phyloP scores from a whole-genome alignment of 805 yeast species.

The Candida bentonensis region DNA sequence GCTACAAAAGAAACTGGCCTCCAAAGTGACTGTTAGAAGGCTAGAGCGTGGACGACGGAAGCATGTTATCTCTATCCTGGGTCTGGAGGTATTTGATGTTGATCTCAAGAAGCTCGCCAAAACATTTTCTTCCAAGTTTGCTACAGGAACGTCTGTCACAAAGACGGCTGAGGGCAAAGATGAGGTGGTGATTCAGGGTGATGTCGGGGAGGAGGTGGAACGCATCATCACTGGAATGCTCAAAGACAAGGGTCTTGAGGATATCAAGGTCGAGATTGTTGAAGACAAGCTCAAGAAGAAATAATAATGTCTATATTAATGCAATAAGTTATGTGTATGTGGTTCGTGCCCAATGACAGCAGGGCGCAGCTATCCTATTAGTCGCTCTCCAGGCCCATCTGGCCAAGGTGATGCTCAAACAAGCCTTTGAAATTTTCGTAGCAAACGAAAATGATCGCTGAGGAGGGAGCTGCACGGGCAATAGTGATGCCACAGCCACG shows the following conservation, averaged over 20 bases:
- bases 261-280: constrained; percentile 78
- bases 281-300: constrained; percentile 73
- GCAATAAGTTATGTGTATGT: background rate
- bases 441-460: constrained; percentile 70
- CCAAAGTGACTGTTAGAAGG: constrained; percentile 71
- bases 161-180: constrained; percentile 86
- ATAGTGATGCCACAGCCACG: constrained; percentile 77
- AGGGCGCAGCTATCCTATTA: too few relatives aligned
- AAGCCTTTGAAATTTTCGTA: constrained; percentile 37
- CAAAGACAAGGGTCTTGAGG: constrained; percentile 68
- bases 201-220: constrained; percentile 84
- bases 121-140: constrained; percentile 85
- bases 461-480: constrained; percentile 74
- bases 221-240: constrained; percentile 54
- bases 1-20: constrained; percentile 58
- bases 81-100: constrained; percentile 75
- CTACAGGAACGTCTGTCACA: constrained; percentile 88
- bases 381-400: too few relatives aligned
- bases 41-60: constrained; percentile 85
- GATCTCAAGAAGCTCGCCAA: constrained; percentile 86
- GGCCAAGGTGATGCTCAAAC: background rate
- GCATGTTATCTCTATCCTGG: constrained; percentile 72
- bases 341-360: too few relatives aligned
- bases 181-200: constrained; percentile 87
- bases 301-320: constrained; percentile 5